phyloP scores from a whole-genome alignment of 768 basidiomycete genomes.

The Agrocybe chaxingu region DNA sequence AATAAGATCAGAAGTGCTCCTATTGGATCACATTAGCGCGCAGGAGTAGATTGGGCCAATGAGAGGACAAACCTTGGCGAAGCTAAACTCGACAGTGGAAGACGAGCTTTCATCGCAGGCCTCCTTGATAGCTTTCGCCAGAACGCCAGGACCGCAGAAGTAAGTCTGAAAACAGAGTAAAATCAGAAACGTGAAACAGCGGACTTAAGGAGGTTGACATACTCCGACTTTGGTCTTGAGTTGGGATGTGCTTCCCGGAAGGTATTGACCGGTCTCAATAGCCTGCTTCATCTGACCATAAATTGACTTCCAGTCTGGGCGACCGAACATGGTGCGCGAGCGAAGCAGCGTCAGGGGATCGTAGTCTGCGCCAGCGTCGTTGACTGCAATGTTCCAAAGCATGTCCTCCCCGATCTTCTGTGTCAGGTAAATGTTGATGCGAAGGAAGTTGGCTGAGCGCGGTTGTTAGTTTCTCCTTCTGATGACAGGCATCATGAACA shows the following conservation, averaged over 20 bases:
- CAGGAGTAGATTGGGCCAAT: background rate
- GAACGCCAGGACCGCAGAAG: conserved; percentile 79
- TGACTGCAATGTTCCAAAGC: conserved; percentile 90
- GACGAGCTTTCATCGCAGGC: conserved; percentile 57
- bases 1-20: conserved; percentile 56
- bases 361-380: conserved; percentile 80
- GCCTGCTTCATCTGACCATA: conserved; percentile 72
- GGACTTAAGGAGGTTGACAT: conserved; percentile 25
- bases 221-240: conserved; percentile 84
- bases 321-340: conserved; percentile 87
- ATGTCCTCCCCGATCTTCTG: conserved; percentile 83
- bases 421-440: conserved; percentile 88
- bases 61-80: conserved; percentile 61
- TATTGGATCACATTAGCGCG: conserved; percentile 16
- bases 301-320: conserved; percentile 86
- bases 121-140: conserved; percentile 76
- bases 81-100: conserved; percentile 65
- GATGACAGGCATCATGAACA: background rate
- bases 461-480: conserved; percentile 12
- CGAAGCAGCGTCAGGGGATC: conserved; percentile 88
- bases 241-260: conserved; percentile 75
- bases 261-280: conserved; percentile 79
- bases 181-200: conserved; percentile 3
- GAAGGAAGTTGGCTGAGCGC: conserved; percentile 78
- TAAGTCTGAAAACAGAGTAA: conserved; percentile 54